Evolutionary conservation across 1,284 basidiomycete genomes (phyloP).

Genomic region (Takashimella koratensis): DNA sequence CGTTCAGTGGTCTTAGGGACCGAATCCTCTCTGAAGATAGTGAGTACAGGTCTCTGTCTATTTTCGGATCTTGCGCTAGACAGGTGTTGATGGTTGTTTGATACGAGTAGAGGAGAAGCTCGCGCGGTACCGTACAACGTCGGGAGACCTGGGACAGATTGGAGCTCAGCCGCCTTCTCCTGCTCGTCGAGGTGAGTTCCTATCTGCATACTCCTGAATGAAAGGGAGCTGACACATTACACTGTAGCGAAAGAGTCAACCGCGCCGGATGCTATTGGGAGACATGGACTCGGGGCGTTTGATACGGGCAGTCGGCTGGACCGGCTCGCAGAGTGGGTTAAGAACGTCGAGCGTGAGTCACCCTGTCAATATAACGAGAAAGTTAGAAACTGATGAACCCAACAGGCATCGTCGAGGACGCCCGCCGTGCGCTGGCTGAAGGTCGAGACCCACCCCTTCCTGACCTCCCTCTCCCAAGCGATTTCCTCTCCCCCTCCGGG

Average conservation of each 20-base stretch:
- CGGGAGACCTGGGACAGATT: conserved; percentile 12
- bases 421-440: conserved; percentile 40
- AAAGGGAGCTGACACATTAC: neutral
- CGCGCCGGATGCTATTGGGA: conserved; percentile 7
- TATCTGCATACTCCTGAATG: neutral
- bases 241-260: conserved; percentile 14
- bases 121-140: conserved; percentile 25
- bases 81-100: neutral
- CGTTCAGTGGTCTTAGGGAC: conserved; percentile 21
- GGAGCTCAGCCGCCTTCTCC: neutral
- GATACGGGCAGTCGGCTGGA: conserved; percentile 37
- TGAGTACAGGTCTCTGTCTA: conserved; percentile 6
- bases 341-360: conserved; percentile 39
- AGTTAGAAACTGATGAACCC: neutral
- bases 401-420: conserved; percentile 41
- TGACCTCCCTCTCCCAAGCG: conserved; percentile 12
- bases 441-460: conserved; percentile 34
- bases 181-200: neutral
- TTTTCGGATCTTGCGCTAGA: neutral
- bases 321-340: conserved; percentile 44
- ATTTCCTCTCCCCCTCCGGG: neutral
- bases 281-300: conserved; percentile 17
- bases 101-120: conserved; percentile 12
- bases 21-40: conserved; percentile 26
- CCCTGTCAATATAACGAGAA: neutral